Percentiles rank a stretch among this genome's conserved stretches.
phyloP scores from a whole-genome alignment of 2,329 filamentous ascomycete genomes.

The Aspergillus piperis region DNA sequence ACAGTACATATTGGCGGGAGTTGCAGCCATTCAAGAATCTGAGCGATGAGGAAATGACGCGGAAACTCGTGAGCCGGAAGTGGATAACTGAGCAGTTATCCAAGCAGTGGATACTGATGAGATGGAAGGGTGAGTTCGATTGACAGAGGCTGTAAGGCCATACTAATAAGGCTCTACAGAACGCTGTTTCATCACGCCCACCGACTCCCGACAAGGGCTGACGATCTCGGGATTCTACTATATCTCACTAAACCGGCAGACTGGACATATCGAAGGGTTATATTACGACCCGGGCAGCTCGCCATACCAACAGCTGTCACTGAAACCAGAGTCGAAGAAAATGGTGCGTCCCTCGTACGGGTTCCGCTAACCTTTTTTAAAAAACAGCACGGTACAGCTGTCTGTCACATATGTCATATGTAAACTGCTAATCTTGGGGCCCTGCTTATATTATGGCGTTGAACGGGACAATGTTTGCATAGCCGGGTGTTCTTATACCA shows the following conservation, averaged over 20 bases:
- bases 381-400: neutral
- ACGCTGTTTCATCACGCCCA: conserved; percentile 52
- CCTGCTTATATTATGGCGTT: neutral
- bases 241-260: conserved; percentile 48
- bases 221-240: conserved; percentile 56
- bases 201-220: conserved; percentile 48
- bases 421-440: neutral
- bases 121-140: conserved; percentile 50
- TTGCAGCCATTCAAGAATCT: conserved; percentile 50
- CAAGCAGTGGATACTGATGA: conserved; percentile 52
- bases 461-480: conserved; percentile 17
- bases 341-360: conserved; percentile 46
- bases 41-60: conserved; percentile 47
- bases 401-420: neutral
- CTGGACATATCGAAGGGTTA: conserved; percentile 50
- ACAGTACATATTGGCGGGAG: conserved; percentile 52
- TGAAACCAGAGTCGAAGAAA: conserved; percentile 43
- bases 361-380: conserved; percentile 36
- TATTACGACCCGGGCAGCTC: conserved; percentile 54
- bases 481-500: conserved; percentile 14
- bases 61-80: conserved; percentile 46
- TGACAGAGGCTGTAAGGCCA: neutral
- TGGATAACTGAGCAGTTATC: conserved; percentile 46
- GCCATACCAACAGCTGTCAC: conserved; percentile 50
- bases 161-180: conserved; percentile 31